phyloP scores from a whole-genome alignment of 2,329 filamentous ascomycete species.

The Meredithiella fracta region DNA sequence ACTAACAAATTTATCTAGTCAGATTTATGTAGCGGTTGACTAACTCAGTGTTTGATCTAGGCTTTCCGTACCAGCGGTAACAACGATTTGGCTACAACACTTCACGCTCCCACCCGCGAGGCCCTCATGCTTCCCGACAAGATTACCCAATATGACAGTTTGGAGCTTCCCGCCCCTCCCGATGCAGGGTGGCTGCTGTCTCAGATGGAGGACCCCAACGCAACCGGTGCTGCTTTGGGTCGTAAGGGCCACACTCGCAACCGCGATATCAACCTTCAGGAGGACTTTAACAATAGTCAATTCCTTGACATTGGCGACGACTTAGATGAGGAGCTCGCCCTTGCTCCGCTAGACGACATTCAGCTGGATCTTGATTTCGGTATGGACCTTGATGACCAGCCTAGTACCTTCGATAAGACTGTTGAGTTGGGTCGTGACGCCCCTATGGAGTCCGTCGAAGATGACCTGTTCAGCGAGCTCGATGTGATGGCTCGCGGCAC shows the following conservation, averaged over 20 bases:
- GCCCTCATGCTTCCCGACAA: conserved; percentile 79
- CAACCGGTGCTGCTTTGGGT: conserved; percentile 31
- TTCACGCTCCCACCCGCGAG: conserved; percentile 67
- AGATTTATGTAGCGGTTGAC: background rate
- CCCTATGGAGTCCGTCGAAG: conserved; percentile 49
- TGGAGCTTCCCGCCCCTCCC: conserved; percentile 63
- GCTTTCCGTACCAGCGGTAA: conserved; percentile 89
- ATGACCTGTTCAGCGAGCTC: conserved; percentile 51
- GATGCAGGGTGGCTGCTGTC: conserved; percentile 75
- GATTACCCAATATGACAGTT: conserved; percentile 77
- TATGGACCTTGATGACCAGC: conserved; percentile 53
- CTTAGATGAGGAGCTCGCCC: conserved; percentile 39
- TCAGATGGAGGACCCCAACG: conserved; percentile 47
- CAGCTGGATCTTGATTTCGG: conserved; percentile 61
- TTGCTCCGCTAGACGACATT: conserved; percentile 46
- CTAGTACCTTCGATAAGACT: conserved; percentile 36
- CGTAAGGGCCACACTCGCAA: conserved; percentile 42
- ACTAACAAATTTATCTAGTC: background rate
- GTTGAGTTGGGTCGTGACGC: conserved; percentile 87
- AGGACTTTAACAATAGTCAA: conserved; percentile 60
- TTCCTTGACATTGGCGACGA: conserved; percentile 53
- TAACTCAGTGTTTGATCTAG: conserved; percentile 28
- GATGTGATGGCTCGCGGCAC: conserved; percentile 36
- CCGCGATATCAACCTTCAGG: conserved; percentile 51
- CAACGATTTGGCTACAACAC: conserved; percentile 77